Evolutionary conservation across 768 basidiomycete species (phyloP).

Genomic region (Suillus decipiens): DNA sequence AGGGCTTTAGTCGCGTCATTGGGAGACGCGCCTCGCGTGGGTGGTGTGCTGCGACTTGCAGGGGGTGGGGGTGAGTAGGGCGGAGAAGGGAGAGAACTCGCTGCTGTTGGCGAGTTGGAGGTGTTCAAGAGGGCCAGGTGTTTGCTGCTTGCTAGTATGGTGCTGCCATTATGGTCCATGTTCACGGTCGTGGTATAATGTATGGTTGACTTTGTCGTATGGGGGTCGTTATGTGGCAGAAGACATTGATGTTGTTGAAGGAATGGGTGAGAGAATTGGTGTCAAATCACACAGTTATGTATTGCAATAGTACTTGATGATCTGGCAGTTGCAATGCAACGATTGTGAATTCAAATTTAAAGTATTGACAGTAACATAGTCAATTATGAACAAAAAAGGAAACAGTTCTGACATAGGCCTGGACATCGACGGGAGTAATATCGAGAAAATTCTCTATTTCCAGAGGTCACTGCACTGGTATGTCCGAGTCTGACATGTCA

Average conservation of each 20-base stretch:
- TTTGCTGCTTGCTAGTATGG: neutral
- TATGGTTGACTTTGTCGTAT: neutral
- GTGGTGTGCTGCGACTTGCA: neutral
- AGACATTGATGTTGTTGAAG: neutral
- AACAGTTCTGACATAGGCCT: neutral
- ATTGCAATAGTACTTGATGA: neutral
- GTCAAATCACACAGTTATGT: neutral
- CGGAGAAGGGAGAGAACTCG: slow-evolving; percentile 5
- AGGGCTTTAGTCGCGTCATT: neutral
- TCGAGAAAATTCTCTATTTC: slow-evolving; percentile 2
- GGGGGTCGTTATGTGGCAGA: neutral
- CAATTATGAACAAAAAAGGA: neutral
- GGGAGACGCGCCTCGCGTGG: neutral
- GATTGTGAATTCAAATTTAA: neutral
- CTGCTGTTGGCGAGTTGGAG: neutral
- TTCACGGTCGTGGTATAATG: neutral
- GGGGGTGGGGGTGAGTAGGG: slow-evolving; percentile 4
- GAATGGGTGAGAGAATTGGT: neutral
- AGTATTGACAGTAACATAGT: neutral
- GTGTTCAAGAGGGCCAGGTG: neutral
- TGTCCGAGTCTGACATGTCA: neutral
- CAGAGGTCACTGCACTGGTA: slow-evolving; percentile 2
- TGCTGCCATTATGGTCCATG: neutral
- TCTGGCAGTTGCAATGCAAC: slow-evolving; percentile 6
- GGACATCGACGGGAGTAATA: neutral